Percentiles rank a stretch among this genome's conserved stretches.
Conservation (phyloP, 2,329 filamentous ascomycete genomes). For the Cladosporium sp. region DNA sequence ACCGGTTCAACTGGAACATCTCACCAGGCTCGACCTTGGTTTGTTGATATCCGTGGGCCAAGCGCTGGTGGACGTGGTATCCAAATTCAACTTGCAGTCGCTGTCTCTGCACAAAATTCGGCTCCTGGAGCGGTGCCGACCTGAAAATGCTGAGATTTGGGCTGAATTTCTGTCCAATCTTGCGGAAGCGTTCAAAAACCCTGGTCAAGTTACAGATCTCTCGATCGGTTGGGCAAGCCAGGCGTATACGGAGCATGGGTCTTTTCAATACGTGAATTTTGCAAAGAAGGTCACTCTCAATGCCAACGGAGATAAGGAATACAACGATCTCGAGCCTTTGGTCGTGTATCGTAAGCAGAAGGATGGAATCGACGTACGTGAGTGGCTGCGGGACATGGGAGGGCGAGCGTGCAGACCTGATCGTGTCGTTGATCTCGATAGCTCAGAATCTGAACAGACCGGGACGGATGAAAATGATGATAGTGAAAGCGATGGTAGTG, state of each 20-base stretch:
- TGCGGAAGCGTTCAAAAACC: background rate
- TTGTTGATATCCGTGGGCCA: conserved; percentile 2
- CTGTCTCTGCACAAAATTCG: conserved; percentile 5
- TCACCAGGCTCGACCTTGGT: conserved; percentile 2
- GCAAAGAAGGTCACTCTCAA: background rate
- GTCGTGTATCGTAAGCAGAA: conserved; percentile 5
- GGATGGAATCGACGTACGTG: conserved; percentile 1
- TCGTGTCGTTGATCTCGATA: too few species aligned
- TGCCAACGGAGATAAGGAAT: background rate
- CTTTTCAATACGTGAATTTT: background rate
- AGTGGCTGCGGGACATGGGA: conserved; percentile 1
- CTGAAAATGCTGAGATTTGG: too few species aligned
- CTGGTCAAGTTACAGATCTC: background rate
- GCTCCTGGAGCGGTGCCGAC: background rate
- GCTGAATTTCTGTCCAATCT: background rate
- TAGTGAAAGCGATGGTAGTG: too few species aligned
- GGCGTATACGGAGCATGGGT: background rate
- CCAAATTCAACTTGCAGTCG: conserved; percentile 1
- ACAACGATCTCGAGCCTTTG: background rate
- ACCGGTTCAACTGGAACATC: background rate
- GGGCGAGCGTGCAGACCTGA: background rate
- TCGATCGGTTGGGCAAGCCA: background rate
- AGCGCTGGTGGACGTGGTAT: background rate
- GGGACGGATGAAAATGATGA: too few species aligned
- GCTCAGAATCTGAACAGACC: too few species aligned